Evolutionary conservation across 1,139 yeast genomes (phyloP), one percentile per base, ranked within the genome.

Genomic region (Debaryomyces sp.): DNA sequence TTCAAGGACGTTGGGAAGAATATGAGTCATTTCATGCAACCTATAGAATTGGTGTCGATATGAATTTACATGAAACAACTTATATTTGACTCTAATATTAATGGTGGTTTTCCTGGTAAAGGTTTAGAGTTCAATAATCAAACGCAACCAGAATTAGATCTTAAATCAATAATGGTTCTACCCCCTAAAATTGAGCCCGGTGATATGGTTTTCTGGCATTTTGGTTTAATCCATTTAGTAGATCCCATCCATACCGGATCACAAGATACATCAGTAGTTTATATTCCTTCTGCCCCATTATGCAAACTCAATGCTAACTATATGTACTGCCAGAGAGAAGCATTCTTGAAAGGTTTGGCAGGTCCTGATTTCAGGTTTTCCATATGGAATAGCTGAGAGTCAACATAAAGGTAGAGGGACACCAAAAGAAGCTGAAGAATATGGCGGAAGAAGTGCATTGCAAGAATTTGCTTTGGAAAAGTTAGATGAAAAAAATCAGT

Each of bases 171-270:
- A 10, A 63, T 68, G 52, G 60, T 63, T 9, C 61, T 66, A 6
- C 64, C 71, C 41, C 76, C 77, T 3, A 56, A 62, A 34, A 77
- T 71, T 8, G 53, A 64, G 7, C 63, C 70, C 24, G 77, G 77
- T 2, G 80, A 77, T 52, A 72, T 66, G 53, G 80, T 78, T 0
- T 73, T 71, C 46, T 79, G 83, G 82, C 83, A 79, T 57, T 65
- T 73, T 50, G 83, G 78, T 54, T 47, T 69, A 35, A 65, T 73
- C 21, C 82, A 78, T 58, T 74, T 74, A n/a, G 82, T 78, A 7
- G 82, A 78, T 51, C 59, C 62, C 21, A 63, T 61, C 5, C 81
- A 77, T 53, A 52, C 50, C 13, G 82, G 81, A n/a, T 2, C 23
- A 40, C 6, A 17, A 7, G 51, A 49, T 40, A 44, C 52, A 5